Evolutionary conservation across 2,329 filamentous ascomycete genomes (phyloP).

Genomic region (Zasmidium angulare): DNA sequence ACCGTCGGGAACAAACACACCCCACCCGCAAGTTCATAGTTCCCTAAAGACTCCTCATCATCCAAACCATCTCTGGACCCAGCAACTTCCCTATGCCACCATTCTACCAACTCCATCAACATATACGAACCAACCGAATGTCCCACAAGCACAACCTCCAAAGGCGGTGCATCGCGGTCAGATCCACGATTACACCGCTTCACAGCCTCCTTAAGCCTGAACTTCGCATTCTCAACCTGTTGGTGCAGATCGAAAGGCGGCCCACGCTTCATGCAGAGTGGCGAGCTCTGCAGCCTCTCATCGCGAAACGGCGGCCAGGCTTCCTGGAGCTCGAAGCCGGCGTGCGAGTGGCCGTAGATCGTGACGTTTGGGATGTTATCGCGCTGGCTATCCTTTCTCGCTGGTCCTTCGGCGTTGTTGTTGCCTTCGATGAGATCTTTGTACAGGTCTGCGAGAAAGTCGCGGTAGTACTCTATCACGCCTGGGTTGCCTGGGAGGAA

Average conservation of each 20-base stretch:
- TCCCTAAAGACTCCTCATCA: conserved; percentile 1
- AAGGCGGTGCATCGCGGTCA: not conserved
- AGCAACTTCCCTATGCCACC: conserved; percentile 18
- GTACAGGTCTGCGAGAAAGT: conserved; percentile 63
- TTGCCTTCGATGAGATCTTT: conserved; percentile 2
- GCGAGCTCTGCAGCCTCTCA: not conserved
- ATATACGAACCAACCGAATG: conserved; percentile 51
- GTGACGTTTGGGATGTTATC: conserved; percentile 4
- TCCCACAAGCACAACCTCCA: conserved; percentile 42
- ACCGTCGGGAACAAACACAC: conserved; percentile 50
- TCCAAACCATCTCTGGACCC: not conserved
- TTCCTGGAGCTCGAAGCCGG: conserved; percentile 43
- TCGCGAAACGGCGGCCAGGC: not conserved
- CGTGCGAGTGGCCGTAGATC: conserved; percentile 43
- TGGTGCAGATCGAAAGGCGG: conserved; percentile 20
- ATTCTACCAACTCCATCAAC: conserved; percentile 37
- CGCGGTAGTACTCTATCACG: conserved; percentile 69
- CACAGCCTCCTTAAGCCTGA: conserved; percentile 36
- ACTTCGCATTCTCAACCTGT: conserved; percentile 47
- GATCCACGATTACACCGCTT: no score
- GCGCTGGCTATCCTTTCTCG: no score
- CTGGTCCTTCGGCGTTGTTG: conserved; percentile 27
- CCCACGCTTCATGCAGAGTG: not conserved
- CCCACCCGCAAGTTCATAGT: conserved; percentile 25
- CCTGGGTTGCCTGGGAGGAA: conserved; percentile 78